A percentile compares a stretch with the other conserved stretches of the same genome.
These are phyloP conservation scores for Oropetium thomaeum DNA, from an alignment of 176 grass and related monocot genomes.

Conservation along the genomic window DNA sequence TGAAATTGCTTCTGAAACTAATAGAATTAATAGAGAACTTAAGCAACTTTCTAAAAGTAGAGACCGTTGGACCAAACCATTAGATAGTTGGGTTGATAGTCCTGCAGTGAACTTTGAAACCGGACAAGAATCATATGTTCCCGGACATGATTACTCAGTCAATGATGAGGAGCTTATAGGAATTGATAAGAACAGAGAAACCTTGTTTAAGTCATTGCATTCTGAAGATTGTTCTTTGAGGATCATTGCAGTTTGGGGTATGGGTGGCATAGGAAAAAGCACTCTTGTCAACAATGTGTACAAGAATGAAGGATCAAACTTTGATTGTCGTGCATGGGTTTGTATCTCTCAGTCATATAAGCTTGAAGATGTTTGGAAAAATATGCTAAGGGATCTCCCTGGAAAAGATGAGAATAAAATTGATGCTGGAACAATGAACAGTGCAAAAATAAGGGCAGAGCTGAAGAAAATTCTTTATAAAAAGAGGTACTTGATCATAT, in stretches of 20 bases:
- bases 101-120: background rate
- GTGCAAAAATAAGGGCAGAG: background rate
- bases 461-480: background rate
- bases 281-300: slow-evolving; percentile 50
- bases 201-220: slow-evolving; percentile 16
- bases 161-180: slow-evolving; percentile 42
- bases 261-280: slow-evolving; percentile 55
- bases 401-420: background rate
- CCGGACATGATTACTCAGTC: background rate
- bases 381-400: slow-evolving; percentile 27
- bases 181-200: slow-evolving; percentile 26
- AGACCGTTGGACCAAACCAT: slow-evolving; percentile 11
- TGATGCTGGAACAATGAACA: slow-evolving; percentile 9
- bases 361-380: slow-evolving; percentile 13
- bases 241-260: slow-evolving; percentile 49
- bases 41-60: background rate
- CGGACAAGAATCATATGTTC: background rate
- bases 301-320: slow-evolving; percentile 16
- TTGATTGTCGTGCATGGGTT: slow-evolving; percentile 34
- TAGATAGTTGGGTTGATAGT: background rate
- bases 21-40: slow-evolving; percentile 11
- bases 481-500: slow-evolving; percentile 36
- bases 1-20: background rate
- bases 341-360: slow-evolving; percentile 31
- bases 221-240: background rate